These are phyloP conservation scores for Rhizopogon vulgaris DNA, from an alignment of 768 basidiomycete species.

Conservation along the genomic window DNA sequence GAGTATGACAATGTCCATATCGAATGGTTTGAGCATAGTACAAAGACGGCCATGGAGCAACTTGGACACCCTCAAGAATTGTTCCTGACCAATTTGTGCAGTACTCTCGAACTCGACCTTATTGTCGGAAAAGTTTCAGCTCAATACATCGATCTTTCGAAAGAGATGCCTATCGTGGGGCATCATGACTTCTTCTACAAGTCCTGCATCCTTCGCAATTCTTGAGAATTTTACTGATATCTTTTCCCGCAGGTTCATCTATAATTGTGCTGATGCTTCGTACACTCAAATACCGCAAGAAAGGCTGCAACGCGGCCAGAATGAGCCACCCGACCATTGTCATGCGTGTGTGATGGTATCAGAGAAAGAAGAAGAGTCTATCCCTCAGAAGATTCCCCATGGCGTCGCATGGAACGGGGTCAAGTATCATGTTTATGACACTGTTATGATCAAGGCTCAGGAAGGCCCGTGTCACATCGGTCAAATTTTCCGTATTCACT, in stretches of 20 bases:
- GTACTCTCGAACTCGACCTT: constrained; percentile 28
- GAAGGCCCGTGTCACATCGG: constrained; percentile 53
- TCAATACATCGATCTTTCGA: constrained; percentile 24
- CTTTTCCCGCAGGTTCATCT: constrained; percentile 37
- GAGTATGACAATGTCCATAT: constrained; percentile 46
- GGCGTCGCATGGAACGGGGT: constrained; percentile 43
- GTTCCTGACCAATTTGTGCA: constrained; percentile 54
- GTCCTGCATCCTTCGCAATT: constrained; percentile 26
- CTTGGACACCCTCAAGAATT: constrained; percentile 60
- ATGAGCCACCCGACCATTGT: constrained; percentile 47
- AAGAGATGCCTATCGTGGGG: constrained; percentile 18
- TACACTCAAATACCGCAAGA: constrained; percentile 37
- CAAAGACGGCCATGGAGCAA: constrained; percentile 54
- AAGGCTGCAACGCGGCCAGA: constrained; percentile 7
- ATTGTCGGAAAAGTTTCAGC: constrained; percentile 47
- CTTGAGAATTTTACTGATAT: background rate
- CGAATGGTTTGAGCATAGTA: constrained; percentile 72
- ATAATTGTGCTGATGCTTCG: constrained; percentile 38
- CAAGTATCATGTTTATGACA: constrained; percentile 58
- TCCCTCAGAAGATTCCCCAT: constrained; percentile 23
- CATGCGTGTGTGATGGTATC: constrained; percentile 34
- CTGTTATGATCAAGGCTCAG: constrained; percentile 42
- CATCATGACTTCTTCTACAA: constrained; percentile 51
- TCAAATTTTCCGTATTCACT: constrained; percentile 30
- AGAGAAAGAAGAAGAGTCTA: constrained; percentile 26